Base-by-base conservation (phyloP, 2,329 filamentous ascomycete species). In the Aspergillus ochraceus region DNA sequence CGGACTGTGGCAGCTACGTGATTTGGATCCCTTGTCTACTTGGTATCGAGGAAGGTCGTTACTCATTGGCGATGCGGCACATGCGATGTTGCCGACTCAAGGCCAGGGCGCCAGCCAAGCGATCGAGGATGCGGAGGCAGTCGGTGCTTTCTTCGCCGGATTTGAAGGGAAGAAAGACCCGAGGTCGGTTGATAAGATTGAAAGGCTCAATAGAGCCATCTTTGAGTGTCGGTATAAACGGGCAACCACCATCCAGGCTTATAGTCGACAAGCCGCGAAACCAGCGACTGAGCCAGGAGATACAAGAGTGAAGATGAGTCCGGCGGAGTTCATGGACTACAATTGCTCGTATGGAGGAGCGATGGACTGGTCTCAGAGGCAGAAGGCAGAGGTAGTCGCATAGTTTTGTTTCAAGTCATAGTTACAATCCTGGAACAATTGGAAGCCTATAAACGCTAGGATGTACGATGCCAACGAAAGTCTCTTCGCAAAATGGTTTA, bases 91-190 rank as follows among this genome's bases (percentile, higher is more conserved):
- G 1, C 79, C 79, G 0, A 79, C 74, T 0, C 76, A 77, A 59
- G 78, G 77, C 0, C 77, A 80, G 61, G 79, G 78, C 1, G 78
- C 76, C 0, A 76, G 71, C 36, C 77, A 80, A 60, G 72, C 73
- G 1, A 71, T 80, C 17, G 79, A 81, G 60, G 78, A 80, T 57
- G 79, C 75, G 0, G 76, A 66, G 46, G 69, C 64, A 2, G 55
- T 71, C 11, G 60, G 65, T 2, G 56, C 61, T 1, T 59, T 61
- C 17, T 61, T 52, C 45, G 42, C 55, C 2, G 39, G 39, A 2
- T 50, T 57, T n/a, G 57, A 58, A n/a, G 42, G 24, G 6, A 30
- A 26, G 1, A 10, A n/a, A 5, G 17, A 50, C n/a, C 9, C 20
- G 14, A 30, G 24, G 4, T 11, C 52, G 1, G 12, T 46, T 0